phyloP scores from a whole-genome alignment of 2,329 filamentous ascomycete genomes.

The Neopestalotiopsis rosae region DNA sequence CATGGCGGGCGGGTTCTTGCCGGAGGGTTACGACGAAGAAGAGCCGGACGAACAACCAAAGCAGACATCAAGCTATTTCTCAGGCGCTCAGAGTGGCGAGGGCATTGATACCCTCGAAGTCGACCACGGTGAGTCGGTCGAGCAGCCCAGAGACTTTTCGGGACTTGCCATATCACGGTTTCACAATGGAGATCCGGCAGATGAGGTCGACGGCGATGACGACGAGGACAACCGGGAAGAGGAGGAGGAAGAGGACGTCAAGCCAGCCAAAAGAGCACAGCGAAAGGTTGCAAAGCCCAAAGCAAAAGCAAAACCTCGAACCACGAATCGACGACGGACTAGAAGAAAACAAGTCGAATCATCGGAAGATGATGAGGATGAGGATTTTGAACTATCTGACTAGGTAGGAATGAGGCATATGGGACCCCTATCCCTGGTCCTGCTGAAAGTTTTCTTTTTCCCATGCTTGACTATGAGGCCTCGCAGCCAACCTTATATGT shows the following conservation, averaged over 20 bases:
- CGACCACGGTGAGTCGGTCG: constrained; percentile 30
- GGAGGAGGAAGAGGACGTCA: constrained; percentile 6
- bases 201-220: not conserved
- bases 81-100: constrained; percentile 48
- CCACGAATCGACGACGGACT: constrained; percentile 29
- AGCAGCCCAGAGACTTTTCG: not conserved
- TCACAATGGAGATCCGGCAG: not conserved
- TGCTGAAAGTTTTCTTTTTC: not conserved
- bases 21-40: constrained; percentile 59
- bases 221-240: constrained; percentile 8
- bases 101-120: constrained; percentile 33
- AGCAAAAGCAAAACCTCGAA: constrained; percentile 32
- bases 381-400: constrained; percentile 12
- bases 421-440: not conserved
- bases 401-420: not conserved
- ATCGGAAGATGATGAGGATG: constrained; percentile 29
- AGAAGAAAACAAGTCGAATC: constrained; percentile 27
- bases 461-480: not conserved
- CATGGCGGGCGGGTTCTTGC: constrained; percentile 66
- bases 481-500: not conserved
- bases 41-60: constrained; percentile 40
- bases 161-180: not conserved
- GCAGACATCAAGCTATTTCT: constrained; percentile 54
- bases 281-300: constrained; percentile 23
- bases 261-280: constrained; percentile 22